phyloP scores from a whole-genome alignment of 495 filamentous ascomycete genomes.

The Bathelium albidoporum region DNA sequence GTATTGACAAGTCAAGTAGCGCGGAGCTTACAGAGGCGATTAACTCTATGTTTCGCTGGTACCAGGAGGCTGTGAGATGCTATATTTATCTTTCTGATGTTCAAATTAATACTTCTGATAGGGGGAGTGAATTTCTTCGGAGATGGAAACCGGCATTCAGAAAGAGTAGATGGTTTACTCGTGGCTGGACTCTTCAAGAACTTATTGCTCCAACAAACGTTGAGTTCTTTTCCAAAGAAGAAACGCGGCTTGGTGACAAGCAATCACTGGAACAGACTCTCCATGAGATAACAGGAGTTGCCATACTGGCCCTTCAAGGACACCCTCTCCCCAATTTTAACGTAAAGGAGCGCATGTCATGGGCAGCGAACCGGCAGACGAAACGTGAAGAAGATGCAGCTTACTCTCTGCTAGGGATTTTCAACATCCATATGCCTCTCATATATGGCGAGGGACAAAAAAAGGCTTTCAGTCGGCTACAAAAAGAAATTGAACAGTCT shows the following conservation, averaged over 20 bases:
- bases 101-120: neutral
- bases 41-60: conserved; percentile 12
- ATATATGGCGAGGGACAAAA: conserved; percentile 13
- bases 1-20: conserved; percentile 13
- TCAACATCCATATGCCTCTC: conserved; percentile 10
- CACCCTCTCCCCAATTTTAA: conserved; percentile 1
- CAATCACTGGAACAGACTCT: neutral
- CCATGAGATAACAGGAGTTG: conserved; percentile 10
- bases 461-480: conserved; percentile 9
- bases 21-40: conserved; percentile 8
- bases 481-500: conserved; percentile 14
- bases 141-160: neutral
- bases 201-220: conserved; percentile 6
- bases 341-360: conserved; percentile 9
- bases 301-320: conserved; percentile 10
- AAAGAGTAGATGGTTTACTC: conserved; percentile 13
- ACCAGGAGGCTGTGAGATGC: conserved; percentile 7
- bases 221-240: conserved; percentile 9
- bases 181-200: conserved; percentile 11
- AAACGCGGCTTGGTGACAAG: conserved; percentile 7
- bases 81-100: conserved; percentile 11
- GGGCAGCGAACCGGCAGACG: conserved; percentile 8
- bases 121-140: neutral
- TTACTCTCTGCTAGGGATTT: conserved; percentile 16
- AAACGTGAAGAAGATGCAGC: conserved; percentile 12